Evolutionary conservation across 2,329 filamentous ascomycete species (phyloP), one percentile per base, ranked within the genome.

Genomic region (Helminthosporium solani): DNA sequence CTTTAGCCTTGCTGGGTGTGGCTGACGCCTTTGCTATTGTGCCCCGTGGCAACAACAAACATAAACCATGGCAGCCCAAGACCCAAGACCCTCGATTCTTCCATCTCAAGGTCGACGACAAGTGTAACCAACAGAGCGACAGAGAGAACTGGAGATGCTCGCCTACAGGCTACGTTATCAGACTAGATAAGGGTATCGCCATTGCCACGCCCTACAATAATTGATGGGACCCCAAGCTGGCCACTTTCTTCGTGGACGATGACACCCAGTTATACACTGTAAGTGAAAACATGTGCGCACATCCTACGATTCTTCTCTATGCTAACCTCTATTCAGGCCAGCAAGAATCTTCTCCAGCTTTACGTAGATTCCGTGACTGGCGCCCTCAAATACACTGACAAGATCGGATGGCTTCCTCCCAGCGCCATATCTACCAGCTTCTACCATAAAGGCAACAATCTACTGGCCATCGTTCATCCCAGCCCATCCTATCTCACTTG

Each of bases 131-230:
- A 31, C 3, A 2, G n/a, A 16, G 20, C 14, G 20, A 38, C 7
- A 25, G 12, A 2, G 20, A 38, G 14, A 15, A 14, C 21, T 3
- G 8, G 20, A 9, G 43, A 18, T 63, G 57, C 42, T 40, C 38
- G 3, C 52, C 61, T 36, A 43, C 46, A 12, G 50, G 53, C 18
- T 62, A 54, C 25, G 57, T 53, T 12, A 53, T 64, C 40, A 56
- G 57, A 16, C 42, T 65, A n/a, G 47, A 61, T 30, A 52, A 59
- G 12, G 60, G 59, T 33, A 56, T 56, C n/a, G 54, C 54, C 15
- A 56, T 64, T 47, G 63, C 58, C 9, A 63, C 58, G 15, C 58
- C 60, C 23, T 65, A 63, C 51, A 63, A 61, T 53, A 61, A 58
- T 41, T 61, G 52, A 51, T 63, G 46, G 40, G 53, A 62, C 23